Evolutionary conservation across 2,329 filamentous ascomycete species (phyloP), one percentile per base, ranked within the genome.

Genomic region (Neofusicoccum laricinum): DNA sequence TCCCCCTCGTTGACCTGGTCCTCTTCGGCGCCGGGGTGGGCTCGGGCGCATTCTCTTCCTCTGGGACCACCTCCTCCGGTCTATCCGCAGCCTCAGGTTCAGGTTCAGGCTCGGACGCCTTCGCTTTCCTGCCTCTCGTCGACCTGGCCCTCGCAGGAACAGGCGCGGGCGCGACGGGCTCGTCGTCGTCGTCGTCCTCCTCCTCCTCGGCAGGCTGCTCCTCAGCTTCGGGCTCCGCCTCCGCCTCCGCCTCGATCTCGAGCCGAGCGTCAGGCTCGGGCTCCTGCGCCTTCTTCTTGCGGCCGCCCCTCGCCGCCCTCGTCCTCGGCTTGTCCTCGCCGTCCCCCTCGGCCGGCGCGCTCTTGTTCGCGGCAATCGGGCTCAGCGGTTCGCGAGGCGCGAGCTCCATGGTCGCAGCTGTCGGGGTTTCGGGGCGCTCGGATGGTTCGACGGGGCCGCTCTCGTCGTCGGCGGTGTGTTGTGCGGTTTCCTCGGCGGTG

Each of bases 281-380:
- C 43, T 64, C 45, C 12, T 49, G 45, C 19, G 55, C 45, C 34
- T 38, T 45, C 63, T 59, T 64, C 53, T 61, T 61, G n/a, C 53
- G 53, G 25, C 40, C 50, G 15, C 53, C 53, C 19, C 53, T 63
- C 8, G 61, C 36, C 5, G 61, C 17, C 14, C 61, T 45, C 14
- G 55, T 21, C 40, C 38, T 55, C 1, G 61, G 41, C 25, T 46
- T 59, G n/a, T 48, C 55, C 30, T 46, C 55, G 14, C 2, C 21
- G 6, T 59, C 55, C 6, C 36, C 40, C n/a, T 59, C 41, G 3
- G 30, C 41, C 19, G 40, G 55, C 10, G 55, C 41, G 30, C 40
- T 59, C 41, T 59, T 63, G 17, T 63, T 63, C 17, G 43, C 49
- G 4, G 61, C 48, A 5, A 48, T 34, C 10, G 49, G 61, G 21